phyloP scores from a whole-genome alignment of 1,284 basidiomycete genomes.

The Ceratobasidium sp. region DNA sequence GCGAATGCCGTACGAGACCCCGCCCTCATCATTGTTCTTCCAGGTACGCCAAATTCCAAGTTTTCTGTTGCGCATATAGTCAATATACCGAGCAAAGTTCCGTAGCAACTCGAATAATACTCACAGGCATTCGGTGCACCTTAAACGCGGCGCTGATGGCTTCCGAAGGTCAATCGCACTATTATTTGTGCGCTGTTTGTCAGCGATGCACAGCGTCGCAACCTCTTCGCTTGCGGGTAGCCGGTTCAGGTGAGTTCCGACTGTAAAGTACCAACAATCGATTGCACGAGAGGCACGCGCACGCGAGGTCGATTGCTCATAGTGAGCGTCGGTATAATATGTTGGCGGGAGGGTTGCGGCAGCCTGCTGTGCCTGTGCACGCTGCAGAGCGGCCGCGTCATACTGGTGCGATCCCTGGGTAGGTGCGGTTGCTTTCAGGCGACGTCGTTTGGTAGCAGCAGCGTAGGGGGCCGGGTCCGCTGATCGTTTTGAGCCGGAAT shows the following conservation, averaged over 20 bases:
- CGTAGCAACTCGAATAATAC: background rate
- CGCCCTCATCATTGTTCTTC: constrained; percentile 9
- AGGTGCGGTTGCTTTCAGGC: background rate
- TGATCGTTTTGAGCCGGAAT: constrained; percentile 1
- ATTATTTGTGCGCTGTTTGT: background rate
- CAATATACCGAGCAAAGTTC: no score
- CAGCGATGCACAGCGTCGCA: background rate
- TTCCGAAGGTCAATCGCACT: background rate
- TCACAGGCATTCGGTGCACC: constrained; percentile 15
- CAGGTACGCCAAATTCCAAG: background rate
- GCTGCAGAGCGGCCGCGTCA: background rate
- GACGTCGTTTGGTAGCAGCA: constrained; percentile 1
- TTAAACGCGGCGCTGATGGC: background rate
- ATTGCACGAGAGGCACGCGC: constrained; percentile 5
- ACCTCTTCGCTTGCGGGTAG: constrained; percentile 9
- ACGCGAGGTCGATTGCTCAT: background rate
- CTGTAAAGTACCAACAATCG: constrained; percentile 13
- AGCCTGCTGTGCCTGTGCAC: background rate
- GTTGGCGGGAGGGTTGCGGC: background rate
- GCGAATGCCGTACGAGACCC: constrained; percentile 2
- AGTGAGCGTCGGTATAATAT: constrained; percentile 1
- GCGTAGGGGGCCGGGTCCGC: background rate
- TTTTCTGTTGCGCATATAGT: background rate
- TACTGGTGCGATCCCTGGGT: background rate
- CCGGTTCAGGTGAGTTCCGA: background rate